Conservation (phyloP, 2,329 filamentous ascomycete genomes). For the Fusarium palustre region DNA sequence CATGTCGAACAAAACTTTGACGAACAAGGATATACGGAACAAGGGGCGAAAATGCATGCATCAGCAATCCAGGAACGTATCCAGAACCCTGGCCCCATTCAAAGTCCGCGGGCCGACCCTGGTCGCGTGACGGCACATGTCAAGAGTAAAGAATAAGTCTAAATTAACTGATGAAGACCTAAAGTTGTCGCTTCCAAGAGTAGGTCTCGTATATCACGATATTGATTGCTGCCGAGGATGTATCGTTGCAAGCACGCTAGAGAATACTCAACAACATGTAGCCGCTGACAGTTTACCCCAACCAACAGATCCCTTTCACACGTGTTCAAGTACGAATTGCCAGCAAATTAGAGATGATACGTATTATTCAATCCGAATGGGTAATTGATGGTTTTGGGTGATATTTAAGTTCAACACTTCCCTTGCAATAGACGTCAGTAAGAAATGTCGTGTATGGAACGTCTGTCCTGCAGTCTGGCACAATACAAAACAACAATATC, state of each 20-base stretch:
- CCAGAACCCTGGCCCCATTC: constrained; percentile 30
- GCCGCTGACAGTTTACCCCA: constrained; percentile 37
- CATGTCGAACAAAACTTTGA: constrained; percentile 33
- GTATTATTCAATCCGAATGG: background rate
- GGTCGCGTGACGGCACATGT: constrained; percentile 43
- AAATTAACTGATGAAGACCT: constrained; percentile 2
- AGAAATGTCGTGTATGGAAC: background rate
- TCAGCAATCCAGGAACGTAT: constrained; percentile 40
- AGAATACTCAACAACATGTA: constrained; percentile 39
- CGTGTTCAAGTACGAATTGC: background rate
- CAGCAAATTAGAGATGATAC: background rate
- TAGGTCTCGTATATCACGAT: constrained; percentile 3
- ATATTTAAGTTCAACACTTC: too few relatives aligned
- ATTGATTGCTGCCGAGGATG: constrained; percentile 28
- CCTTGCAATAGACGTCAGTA: too few relatives aligned
- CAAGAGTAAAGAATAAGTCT: constrained; percentile 3
- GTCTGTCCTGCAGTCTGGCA: background rate
- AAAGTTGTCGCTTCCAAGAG: background rate
- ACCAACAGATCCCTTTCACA: constrained; percentile 34
- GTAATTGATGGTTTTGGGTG: too few relatives aligned
- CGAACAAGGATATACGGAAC: constrained; percentile 33
- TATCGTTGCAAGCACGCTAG: constrained; percentile 34
- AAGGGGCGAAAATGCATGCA: constrained; percentile 40
- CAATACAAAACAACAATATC: background rate
- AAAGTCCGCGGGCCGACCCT: constrained; percentile 36